Evolutionary conservation across 2,329 filamentous ascomycete genomes (phyloP), one percentile per base, ranked within the genome.

Genomic region (Aspergillus pseudonomiae): DNA sequence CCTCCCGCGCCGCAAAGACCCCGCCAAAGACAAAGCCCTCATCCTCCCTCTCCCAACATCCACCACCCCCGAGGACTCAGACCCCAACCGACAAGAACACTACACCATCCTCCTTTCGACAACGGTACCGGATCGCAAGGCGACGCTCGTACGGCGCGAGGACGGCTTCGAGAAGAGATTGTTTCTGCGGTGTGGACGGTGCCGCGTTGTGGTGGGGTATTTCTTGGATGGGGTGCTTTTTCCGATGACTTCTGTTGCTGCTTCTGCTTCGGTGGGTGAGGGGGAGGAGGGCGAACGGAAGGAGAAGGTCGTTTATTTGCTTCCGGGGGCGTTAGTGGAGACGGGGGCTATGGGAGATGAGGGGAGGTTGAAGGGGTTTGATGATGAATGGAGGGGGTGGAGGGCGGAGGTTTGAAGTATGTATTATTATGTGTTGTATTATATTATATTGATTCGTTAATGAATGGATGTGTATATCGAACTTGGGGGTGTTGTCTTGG

Each of bases 101-200:
- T 78, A 81, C 71, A 84, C 84, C 64, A 85, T 85, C 11, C 77
- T 86, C 0, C 79, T 88, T 1, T 79, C 85, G 0, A 82, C 80
- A 2, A 81, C 84, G 0, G 71, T 78, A 2, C 76, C 78, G 0
- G 85, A 87, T 63, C 74, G 78, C 1, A 82, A 81, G 45, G 74
- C 84, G 6, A 80, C 82, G 12, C 77, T 89, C 0, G 78, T 89
- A 7, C 78, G 83, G 1, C 80, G 84, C 12, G 82, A 84, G 65
- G 86, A 89, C 63, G 89, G 89, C 6, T 91, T 91, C 65, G 89
- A 91, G 79, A 91, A 89, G 79, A 77, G 89, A 21, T 80, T 84
- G 62, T 68, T 87, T 5, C 79, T 86, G 66, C 80, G 84, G 26
- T 92, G 89, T 76, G 83, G 80, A 14, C 78, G 89, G 61, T 91